Evolutionary conservation across 371 early-diverging fungal species (phyloP).

Genomic region (Mucor racemosus): DNA sequence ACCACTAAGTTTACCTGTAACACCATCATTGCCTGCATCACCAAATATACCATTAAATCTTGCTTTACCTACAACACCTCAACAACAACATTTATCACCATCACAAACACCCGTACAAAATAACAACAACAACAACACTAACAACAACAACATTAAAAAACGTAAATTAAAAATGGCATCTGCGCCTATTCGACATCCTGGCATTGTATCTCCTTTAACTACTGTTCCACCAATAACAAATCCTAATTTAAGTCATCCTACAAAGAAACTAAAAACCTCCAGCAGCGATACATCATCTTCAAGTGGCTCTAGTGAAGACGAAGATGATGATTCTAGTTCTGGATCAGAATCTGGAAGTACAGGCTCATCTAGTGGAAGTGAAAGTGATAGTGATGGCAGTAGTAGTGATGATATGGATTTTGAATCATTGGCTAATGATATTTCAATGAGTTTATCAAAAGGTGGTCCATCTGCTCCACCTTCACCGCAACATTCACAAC

Average conservation of each 20-base stretch:
- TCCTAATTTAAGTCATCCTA: background rate
- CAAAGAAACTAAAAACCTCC: background rate
- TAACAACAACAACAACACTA: background rate
- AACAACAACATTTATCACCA: constrained; percentile 1
- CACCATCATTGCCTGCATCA: constrained; percentile 17
- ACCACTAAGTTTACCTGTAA: constrained; percentile 15
- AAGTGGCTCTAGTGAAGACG: constrained; percentile 12
- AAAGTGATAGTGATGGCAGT: constrained; percentile 21
- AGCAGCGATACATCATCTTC: constrained; percentile 5
- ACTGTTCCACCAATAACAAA: constrained; percentile 10
- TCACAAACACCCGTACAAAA: background rate
- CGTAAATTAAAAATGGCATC: constrained; percentile 32
- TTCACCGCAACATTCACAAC: constrained; percentile 18
- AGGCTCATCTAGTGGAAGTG: constrained; percentile 23
- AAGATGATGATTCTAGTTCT: constrained; percentile 15
- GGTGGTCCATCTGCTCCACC: constrained; percentile 26
- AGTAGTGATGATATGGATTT: constrained; percentile 31
- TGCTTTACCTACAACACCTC: constrained; percentile 19
- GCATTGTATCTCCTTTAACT: constrained; percentile 9
- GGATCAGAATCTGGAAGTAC: constrained; percentile 24
- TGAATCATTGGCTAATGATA: constrained; percentile 30
- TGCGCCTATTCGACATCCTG: constrained; percentile 32
- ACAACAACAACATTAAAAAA: constrained; percentile 10
- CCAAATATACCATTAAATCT: constrained; percentile 22
- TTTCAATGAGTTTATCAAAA: constrained; percentile 25